A percentile compares a stretch with the other conserved stretches of the same genome.
Evolutionary conservation across 768 basidiomycete species (phyloP).

Genomic region (Boletellus ananas): DNA sequence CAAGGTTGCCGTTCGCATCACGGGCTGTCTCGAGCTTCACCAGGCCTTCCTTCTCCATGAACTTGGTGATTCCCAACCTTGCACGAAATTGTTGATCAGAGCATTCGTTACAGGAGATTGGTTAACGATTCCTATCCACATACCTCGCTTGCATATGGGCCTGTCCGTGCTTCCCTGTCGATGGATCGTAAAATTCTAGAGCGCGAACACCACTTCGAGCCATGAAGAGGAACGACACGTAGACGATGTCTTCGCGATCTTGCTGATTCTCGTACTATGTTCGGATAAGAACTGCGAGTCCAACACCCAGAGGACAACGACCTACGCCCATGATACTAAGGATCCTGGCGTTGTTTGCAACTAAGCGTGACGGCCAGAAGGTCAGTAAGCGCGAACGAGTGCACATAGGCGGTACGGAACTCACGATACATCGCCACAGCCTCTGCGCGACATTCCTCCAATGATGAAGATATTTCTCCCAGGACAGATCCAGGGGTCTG

Average conservation of each 20-base stretch:
- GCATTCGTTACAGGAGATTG: not conserved
- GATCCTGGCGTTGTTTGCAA: constrained; percentile 72
- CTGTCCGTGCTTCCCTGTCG: constrained; percentile 78
- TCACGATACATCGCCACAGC: constrained; percentile 77
- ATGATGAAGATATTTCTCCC: constrained; percentile 83
- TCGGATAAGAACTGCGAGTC: not conserved
- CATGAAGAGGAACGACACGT: constrained; percentile 80
- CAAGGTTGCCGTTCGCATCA: constrained; percentile 51
- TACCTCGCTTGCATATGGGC: constrained; percentile 90
- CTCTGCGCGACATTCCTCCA: constrained; percentile 92
- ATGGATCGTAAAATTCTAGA: constrained; percentile 80
- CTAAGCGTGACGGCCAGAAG: constrained; percentile 31
- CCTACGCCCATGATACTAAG: constrained; percentile 76
- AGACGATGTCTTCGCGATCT: constrained; percentile 75
- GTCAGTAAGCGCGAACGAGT: not conserved
- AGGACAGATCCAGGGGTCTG: constrained; percentile 80
- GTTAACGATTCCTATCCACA: constrained; percentile 17
- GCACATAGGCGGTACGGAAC: constrained; percentile 18
- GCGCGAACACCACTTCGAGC: constrained; percentile 75
- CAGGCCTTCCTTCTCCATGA: constrained; percentile 68
- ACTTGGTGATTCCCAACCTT: constrained; percentile 80
- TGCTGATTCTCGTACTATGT: constrained; percentile 60
- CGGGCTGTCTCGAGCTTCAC: constrained; percentile 68
- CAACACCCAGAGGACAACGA: not conserved
- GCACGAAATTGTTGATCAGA: not conserved